Evolutionary conservation across 371 early-diverging fungal genomes (phyloP).

Genomic region (Saksenaea vasiformis): DNA sequence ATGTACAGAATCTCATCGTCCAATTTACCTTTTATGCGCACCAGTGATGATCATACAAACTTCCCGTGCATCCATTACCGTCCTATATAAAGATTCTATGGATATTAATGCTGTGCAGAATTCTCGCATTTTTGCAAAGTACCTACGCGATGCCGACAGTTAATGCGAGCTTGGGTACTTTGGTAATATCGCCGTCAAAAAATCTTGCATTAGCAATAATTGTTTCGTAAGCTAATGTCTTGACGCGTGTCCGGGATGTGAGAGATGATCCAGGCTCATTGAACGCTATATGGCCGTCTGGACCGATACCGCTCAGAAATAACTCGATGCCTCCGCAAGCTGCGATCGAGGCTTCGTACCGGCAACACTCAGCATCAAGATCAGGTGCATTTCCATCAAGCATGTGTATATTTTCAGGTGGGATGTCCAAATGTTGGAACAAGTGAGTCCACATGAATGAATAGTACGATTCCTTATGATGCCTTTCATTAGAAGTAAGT

Average conservation of each 20-base stretch:
- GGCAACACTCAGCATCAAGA: conserved; percentile 76
- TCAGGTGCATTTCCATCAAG: conserved; percentile 85
- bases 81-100: conserved; percentile 43
- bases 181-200: conserved; percentile 85
- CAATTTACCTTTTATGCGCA: conserved; percentile 58
- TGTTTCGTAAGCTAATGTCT: conserved; percentile 90
- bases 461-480: conserved; percentile 86
- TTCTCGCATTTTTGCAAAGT: background rate
- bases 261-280: conserved; percentile 92
- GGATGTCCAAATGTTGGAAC: conserved; percentile 83
- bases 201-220: conserved; percentile 89
- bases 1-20: conserved; percentile 14
- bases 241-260: conserved; percentile 82
- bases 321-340: conserved; percentile 83
- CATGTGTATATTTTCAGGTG: conserved; percentile 78
- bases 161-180: conserved; percentile 86
- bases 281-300: conserved; percentile 92
- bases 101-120: background rate
- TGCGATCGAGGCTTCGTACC: conserved; percentile 78
- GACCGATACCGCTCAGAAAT: conserved; percentile 83
- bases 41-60: conserved; percentile 87
- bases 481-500: conserved; percentile 24
- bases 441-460: conserved; percentile 87
- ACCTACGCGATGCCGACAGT: conserved; percentile 86
- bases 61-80: conserved; percentile 87